Evolutionary conservation across 345 rosid genomes (phyloP), one percentile per base, ranked within the genome.

Genomic region (Gossypium anomalum): DNA sequence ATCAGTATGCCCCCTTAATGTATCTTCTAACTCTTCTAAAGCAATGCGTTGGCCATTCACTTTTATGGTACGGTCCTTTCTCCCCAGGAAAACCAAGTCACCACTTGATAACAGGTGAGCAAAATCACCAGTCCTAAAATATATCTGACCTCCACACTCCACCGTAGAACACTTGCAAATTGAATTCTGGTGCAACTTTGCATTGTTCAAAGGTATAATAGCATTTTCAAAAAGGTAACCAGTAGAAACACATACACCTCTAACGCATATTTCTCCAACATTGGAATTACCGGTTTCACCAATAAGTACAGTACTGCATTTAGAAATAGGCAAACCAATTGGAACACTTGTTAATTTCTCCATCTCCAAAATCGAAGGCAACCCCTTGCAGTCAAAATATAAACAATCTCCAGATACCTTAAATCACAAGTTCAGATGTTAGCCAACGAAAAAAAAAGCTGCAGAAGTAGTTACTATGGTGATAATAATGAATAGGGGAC

Each of bases 351-450:
- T 64, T 78, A 93, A 77, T 34, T 77, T 75, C 77, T 84, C 89
- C n/a, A 72, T 81, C 80, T 87, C 87, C 84, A 93, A 84, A 80
- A 95, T 81, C 69, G 60, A 70, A n/a, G 92, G 90, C 87, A 95
- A 78, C 80, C 78, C 82, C 79, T 88, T 84, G 89, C 97, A 95
- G 84, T 95, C 98, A 82, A 91, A 95, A 82, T 86, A 93, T 49
- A 88, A 86, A 82, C 97, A 93, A 81, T 95, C 99, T 70, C 98
- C 98, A 72, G 98, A 85, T 57, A 93, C 99, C 99, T 95, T 77
- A 61, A 79, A 4, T 82, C 38, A 80, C 82, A 62, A 78, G 49
- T 64, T 73, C 61, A 60, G 13, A 52, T 29, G 74, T 76, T 72
- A 70, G 70, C 70, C 51, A 48, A 20, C 13, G 13, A 20, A 9